Percentiles rank a stretch among this genome's conserved stretches.
These are phyloP conservation scores for Aspergillus hiratsukae DNA, from an alignment of 2,329 filamentous ascomycete genomes.

Conservation along the genomic window DNA sequence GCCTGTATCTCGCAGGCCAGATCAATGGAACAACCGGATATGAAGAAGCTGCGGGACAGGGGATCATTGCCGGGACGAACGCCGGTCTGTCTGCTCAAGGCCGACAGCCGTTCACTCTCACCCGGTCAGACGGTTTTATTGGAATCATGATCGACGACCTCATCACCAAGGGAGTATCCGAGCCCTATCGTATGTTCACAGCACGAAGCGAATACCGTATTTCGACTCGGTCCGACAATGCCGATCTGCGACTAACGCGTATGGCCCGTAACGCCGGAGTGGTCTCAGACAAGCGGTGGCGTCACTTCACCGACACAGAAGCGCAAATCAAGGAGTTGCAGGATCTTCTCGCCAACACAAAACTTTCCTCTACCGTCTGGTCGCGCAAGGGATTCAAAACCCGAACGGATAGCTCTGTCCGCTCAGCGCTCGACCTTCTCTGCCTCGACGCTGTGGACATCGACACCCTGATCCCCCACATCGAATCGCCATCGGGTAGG, in stretches of 20 bases:
- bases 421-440: conserved; percentile 75
- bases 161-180: conserved; percentile 91
- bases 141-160: conserved; percentile 99
- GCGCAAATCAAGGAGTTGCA: conserved; percentile 65
- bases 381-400: conserved; percentile 64
- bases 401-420: conserved; percentile 60
- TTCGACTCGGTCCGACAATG: conserved; percentile 87
- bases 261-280: conserved; percentile 73
- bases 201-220: conserved; percentile 93
- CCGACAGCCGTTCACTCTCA: conserved; percentile 62
- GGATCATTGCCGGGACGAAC: conserved; percentile 88
- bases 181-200: conserved; percentile 98
- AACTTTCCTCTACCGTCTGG: conserved; percentile 63
- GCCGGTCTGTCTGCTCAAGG: conserved; percentile 74
- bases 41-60: conserved; percentile 93
- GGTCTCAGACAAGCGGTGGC: conserved; percentile 76
- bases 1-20: conserved; percentile 88
- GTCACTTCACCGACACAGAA: conserved; percentile 60
- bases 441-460: conserved; percentile 60
- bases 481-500: conserved; percentile 37
- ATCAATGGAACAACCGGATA: conserved; percentile 99
- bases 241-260: conserved; percentile 77
- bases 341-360: conserved; percentile 54
- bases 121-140: conserved; percentile 87
- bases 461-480: conserved; percentile 51